These are phyloP conservation scores for Tulasnella sp. DNA, from an alignment of 768 basidiomycete genomes.

Conservation along the genomic window DNA sequence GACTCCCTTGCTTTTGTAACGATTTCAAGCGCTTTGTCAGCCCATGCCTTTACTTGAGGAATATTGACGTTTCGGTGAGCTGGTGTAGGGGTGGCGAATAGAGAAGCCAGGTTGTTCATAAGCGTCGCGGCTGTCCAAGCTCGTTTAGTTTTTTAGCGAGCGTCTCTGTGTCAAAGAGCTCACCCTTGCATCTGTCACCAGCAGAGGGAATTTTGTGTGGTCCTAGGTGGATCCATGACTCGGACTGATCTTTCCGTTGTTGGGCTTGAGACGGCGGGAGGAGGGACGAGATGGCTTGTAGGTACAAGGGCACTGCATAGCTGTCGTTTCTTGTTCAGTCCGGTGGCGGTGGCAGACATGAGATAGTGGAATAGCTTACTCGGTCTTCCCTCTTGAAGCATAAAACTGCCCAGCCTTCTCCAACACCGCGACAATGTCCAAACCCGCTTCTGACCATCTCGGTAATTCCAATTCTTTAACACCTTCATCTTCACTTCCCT, in stretches of 20 bases:
- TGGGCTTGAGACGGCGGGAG: slow-evolving; percentile 9
- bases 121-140: background rate
- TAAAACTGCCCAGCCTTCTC: slow-evolving; percentile 19
- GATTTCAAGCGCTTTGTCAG: slow-evolving; percentile 16
- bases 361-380: slow-evolving; percentile 8
- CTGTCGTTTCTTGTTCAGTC: background rate
- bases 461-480: slow-evolving; percentile 17
- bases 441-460: slow-evolving; percentile 16
- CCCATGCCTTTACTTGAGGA: slow-evolving; percentile 16
- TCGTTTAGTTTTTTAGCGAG: background rate
- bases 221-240: slow-evolving; percentile 5
- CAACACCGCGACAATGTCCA: slow-evolving; percentile 17
- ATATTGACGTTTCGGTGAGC: slow-evolving; percentile 14
- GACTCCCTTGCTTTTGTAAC: slow-evolving; percentile 9
- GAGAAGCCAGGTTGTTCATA: slow-evolving; percentile 20
- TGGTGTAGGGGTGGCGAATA: slow-evolving; percentile 15
- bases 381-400: slow-evolving; percentile 16
- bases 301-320: slow-evolving; percentile 19
- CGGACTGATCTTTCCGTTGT: background rate
- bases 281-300: slow-evolving; percentile 18
- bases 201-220: slow-evolving; percentile 5
- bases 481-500: background rate
- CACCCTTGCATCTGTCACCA: slow-evolving; percentile 17
- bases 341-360: background rate
- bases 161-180: background rate